Base-by-base conservation (phyloP, 2,329 filamentous ascomycete species). In the Phyllosticta citriasiana region DNA sequence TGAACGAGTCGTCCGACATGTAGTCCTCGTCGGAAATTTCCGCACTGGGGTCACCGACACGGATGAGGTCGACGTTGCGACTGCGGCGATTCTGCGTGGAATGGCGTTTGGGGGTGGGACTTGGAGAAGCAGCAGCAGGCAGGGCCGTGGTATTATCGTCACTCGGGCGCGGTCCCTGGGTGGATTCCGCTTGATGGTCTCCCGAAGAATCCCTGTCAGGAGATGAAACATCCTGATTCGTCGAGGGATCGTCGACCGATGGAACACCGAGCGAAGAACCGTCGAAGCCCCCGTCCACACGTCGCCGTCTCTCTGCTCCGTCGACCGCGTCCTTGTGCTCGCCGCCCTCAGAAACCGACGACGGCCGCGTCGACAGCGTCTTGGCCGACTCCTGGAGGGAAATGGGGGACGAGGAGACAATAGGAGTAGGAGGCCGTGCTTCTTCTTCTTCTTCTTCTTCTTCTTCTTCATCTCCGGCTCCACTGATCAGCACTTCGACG, bases 1-100 rank as follows among this genome's bases (percentile, higher is more conserved):
- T 88, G 64, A 92, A 83, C 16, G 85, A 87, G 69, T 94, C 89
- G 71, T 93, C 89, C n/a, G 88, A 86, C 51, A 84, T 75, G 70
- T 82, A 82, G 52, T 80, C 78, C 73, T 60, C 59, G 59, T 61
- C 60, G 55, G 60, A 61, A 47, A 50, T 61, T 55, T 61, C 60
- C 55, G 59, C 59, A 54, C 25, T 54, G 26, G 59, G 40, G 54
- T 57, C 55, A 12, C 25, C 51, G 27, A 57, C 55, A 56, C 59
- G 54, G 50, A 57, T 61, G 54, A 40, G 59, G 59, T 61, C 59
- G 53, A 57, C 55, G 50, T 53, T 53, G 47, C 59, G 59, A 61
- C 59, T 53, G 53, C 53, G 54, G 58, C 58, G 55, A 54, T 61
- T 61, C 27, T 53, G 55, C 53, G 54, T 57, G 54, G 60, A 61